Base-by-base conservation (phyloP, 2,329 filamentous ascomycete species). In the Monosporascus cannonballus region DNA sequence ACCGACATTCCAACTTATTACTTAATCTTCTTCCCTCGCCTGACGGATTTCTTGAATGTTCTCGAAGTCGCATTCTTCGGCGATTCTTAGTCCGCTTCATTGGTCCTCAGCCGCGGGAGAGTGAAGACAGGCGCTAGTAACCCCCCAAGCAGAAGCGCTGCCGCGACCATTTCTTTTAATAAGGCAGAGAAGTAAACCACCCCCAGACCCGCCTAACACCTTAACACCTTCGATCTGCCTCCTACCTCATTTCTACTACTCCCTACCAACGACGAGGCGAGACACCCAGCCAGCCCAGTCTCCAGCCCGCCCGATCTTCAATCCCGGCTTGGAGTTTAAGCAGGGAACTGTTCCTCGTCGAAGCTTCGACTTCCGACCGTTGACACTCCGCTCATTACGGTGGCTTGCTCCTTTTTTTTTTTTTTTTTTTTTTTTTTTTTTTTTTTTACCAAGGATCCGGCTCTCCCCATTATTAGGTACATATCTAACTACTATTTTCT, bases 21-120 rank as follows among this genome's bases (percentile, higher is more conserved):
- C 27, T 30, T 44, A 44, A n/a, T 44, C 41, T 22, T 25, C 14
- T 11, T 6, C 14, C 14, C n/a, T 20, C 17, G 11, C 20, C 41
- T 44, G n/a, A 18, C 47, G 52, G 44, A 51, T 56, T 51, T 58
- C 59, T 60, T 60, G 58, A 61, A 62, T 62, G 60, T 59, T 53
- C 59, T 54, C 58, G 57, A 51, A 50, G 58, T 59, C 56, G 58
- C 51, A 55, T 54, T 56, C 57, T 48, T 54, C 50, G 57, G 58
- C 58, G 58, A 60, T 59, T 58, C 58, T 54, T 48, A 57, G 50
- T 59, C 59, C 58, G 60, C 58, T 57, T 57, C 59, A 56, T 58
- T 58, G 56, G 59, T 53, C 51, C 54, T 48, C 51, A 42, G 54
- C 50, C 25, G 54, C 58, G 53, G 52, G 54, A 57, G 52, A 55